Conservation (phyloP, 345 rosid species). For the Populus euphratica region DNA sequence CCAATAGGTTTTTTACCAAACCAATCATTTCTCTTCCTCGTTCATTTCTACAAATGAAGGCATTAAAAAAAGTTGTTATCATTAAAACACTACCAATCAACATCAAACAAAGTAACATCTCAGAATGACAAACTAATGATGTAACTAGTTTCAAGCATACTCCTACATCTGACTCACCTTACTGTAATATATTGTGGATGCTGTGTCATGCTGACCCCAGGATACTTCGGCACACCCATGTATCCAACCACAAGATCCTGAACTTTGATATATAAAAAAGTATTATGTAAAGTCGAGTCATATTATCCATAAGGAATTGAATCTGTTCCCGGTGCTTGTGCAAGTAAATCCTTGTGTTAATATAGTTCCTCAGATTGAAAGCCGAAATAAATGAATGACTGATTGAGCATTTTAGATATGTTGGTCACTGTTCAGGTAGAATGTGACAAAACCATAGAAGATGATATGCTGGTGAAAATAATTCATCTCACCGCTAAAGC, state of each 20-base stretch:
- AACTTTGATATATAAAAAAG: constrained; percentile 11
- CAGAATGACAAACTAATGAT: neutral
- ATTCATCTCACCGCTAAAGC: constrained; percentile 78
- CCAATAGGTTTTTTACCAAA: constrained; percentile 73
- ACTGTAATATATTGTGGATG: constrained; percentile 94
- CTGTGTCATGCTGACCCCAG: constrained; percentile 81
- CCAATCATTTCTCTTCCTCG: constrained; percentile 86
- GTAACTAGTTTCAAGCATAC: neutral
- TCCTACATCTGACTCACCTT: constrained; percentile 42
- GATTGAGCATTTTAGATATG: neutral
- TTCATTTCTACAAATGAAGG: constrained; percentile 56
- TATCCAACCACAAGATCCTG: constrained; percentile 96
- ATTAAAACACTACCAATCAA: neutral
- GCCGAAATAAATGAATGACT: neutral
- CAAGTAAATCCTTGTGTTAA: neutral
- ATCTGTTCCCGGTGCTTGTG: neutral
- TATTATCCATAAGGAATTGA: neutral
- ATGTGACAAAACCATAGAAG: neutral
- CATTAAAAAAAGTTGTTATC: constrained; percentile 1
- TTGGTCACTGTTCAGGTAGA: neutral
- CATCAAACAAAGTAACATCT: neutral
- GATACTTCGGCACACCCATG: constrained; percentile 95
- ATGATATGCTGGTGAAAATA: neutral
- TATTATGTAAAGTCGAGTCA: constrained; percentile 2
- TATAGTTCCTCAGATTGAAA: neutral